Evolutionary conservation across 192 early-diverging fungal genomes (phyloP), one percentile per base, ranked within the genome.

Genomic region (Funneliformis geosporum): DNA sequence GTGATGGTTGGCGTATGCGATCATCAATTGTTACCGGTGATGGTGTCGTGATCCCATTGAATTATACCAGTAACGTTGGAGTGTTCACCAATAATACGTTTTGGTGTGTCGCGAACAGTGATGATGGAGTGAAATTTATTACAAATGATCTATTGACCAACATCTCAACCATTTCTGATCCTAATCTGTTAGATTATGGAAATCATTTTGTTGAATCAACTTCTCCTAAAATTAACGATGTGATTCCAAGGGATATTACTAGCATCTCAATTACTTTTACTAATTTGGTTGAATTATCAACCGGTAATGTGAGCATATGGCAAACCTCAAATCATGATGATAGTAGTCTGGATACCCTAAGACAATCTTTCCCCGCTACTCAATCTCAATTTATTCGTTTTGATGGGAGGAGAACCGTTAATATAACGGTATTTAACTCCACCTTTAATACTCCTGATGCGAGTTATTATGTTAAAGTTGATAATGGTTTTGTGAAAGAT

Each of bases 401-500:
- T 8, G 38, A 12, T 74, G 47, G 12, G 8, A 38, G 21, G 33
- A n/a, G 2, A 14, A 60, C 73, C 1, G 47, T 74, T 50, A 11
- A 11, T 12, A 8, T 50, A 9, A 10, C 8, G 1, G 72, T 74
- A 8, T 9, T 74, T 18, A 21, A 55, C 1, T 50, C 44, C 16
- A 74, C 73, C 14, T 74, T 74, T 55, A 74, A 74, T 27, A 25
- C 8, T 12, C 38, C 33, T 8, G 46, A 25, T 74, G n/a, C 27
- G 28, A 16, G 2, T 12, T 74, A 74, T 74, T 74, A 59, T 74
- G 25, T 55, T 59, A 74, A 43, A 12, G 16, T 60, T 8, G 73
- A 74, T 18, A 74, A 74, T 60, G 46, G 55, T 16, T 74, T 74
- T 11, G 73, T 74, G 8, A 74, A 55, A 74, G 44, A 47, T 59